Evolutionary conservation across 257 asterid genomes (phyloP).

Genomic region (Marsdenia floribunda): DNA sequence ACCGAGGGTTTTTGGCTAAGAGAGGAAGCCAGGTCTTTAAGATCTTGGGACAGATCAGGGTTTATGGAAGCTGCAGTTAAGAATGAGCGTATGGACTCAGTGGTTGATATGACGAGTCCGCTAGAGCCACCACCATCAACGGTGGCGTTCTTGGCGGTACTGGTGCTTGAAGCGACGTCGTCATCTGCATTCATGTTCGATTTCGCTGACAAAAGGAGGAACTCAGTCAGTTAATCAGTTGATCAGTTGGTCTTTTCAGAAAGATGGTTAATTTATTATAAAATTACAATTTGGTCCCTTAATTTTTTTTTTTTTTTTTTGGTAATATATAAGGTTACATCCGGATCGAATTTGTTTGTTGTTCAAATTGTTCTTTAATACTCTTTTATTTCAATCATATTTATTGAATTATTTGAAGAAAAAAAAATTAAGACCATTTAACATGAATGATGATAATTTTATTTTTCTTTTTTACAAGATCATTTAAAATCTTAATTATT

Average conservation of each 20-base stretch:
- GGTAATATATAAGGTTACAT: too few relatives aligned
- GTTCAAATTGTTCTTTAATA: too few relatives aligned
- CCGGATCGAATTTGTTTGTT: too few relatives aligned
- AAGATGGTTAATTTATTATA: not conserved
- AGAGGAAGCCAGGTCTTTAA: slow-evolving; percentile 53
- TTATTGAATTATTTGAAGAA: too few relatives aligned
- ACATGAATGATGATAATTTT: too few relatives aligned
- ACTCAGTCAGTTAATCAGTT: not conserved
- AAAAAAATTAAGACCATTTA: too few relatives aligned
- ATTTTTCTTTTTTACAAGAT: too few relatives aligned
- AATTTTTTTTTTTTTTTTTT: too few relatives aligned
- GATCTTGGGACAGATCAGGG: slow-evolving; percentile 43
- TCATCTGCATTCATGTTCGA: slow-evolving; percentile 4
- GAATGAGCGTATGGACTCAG: slow-evolving; percentile 53
- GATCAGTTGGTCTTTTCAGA: not conserved
- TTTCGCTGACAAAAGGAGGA: not conserved
- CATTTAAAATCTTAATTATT: too few relatives aligned
- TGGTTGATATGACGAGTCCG: slow-evolving; percentile 47
- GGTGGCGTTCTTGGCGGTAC: slow-evolving; percentile 14
- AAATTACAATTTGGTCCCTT: not conserved
- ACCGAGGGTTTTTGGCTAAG: slow-evolving; percentile 38
- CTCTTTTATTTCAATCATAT: too few relatives aligned
- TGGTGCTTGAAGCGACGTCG: slow-evolving; percentile 24
- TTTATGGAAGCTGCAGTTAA: slow-evolving; percentile 44
- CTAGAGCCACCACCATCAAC: slow-evolving; percentile 15